Percentiles rank a stretch among this genome's conserved stretches.
These are phyloP conservation scores for Priceomyces medius DNA, from an alignment of 805 yeast genomes.

Conservation along the genomic window DNA sequence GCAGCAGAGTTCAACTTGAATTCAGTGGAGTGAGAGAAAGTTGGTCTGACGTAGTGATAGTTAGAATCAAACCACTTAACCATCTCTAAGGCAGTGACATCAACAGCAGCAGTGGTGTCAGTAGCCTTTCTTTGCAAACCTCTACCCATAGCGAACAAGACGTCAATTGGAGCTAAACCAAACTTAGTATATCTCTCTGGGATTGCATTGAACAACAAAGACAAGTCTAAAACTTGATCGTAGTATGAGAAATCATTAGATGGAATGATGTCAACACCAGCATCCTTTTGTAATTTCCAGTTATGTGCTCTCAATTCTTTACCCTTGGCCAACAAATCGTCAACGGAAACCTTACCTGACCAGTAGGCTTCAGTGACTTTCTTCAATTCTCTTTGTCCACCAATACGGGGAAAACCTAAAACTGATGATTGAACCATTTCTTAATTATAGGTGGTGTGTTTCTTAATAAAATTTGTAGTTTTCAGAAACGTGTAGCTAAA, in stretches of 20 bases:
- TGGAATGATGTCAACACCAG: constrained; percentile 96
- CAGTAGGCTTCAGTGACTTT: constrained; percentile 99
- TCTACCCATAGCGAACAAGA: constrained; percentile 98
- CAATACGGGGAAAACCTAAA: constrained; percentile 99
- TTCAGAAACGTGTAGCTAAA: background rate
- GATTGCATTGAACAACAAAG: constrained; percentile 88
- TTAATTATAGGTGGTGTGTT: constrained; percentile 3
- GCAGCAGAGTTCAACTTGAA: constrained; percentile 78
- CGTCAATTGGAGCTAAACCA: constrained; percentile 85
- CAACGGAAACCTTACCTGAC: constrained; percentile 88
- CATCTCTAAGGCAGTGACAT: constrained; percentile 98
- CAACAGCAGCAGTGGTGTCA: constrained; percentile 83
- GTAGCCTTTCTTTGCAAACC: constrained; percentile 98
- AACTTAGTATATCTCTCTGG: constrained; percentile 96
- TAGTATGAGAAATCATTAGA: constrained; percentile 98
- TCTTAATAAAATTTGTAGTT: background rate
- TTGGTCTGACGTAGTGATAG: constrained; percentile 99
- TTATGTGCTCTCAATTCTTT: constrained; percentile 91
- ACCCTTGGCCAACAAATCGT: constrained; percentile 87
- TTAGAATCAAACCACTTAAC: constrained; percentile 99
- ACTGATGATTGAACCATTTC: constrained; percentile 94
- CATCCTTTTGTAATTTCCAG: constrained; percentile 97
- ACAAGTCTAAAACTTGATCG: constrained; percentile 94
- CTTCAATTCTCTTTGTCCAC: constrained; percentile 98
- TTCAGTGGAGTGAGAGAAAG: constrained; percentile 90